A percentile compares a stretch with the other conserved stretches of the same genome.
Evolutionary conservation across 2,329 filamentous ascomycete genomes (phyloP).

Genomic region (Colletotrichum sp.): DNA sequence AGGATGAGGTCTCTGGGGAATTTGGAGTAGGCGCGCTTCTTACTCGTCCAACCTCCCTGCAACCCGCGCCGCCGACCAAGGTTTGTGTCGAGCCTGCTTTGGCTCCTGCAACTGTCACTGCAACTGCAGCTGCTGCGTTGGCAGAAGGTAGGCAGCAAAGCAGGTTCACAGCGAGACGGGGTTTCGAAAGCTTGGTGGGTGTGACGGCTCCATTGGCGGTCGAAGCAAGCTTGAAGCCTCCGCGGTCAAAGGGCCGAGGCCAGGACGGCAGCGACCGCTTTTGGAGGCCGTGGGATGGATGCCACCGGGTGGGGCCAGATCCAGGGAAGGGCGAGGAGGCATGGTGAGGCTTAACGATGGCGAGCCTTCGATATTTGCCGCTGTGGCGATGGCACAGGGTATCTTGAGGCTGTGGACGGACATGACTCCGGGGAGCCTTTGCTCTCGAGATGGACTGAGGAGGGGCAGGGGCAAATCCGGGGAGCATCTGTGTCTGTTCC

Average conservation of each 20-base stretch:
- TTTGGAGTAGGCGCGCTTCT: slow-evolving; percentile 12
- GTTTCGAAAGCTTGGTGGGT: slow-evolving; percentile 8
- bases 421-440: not conserved
- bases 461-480: not conserved
- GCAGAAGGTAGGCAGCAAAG: not conserved
- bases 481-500: not conserved
- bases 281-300: not conserved
- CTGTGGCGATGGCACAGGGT: not conserved
- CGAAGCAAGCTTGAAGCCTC: not conserved
- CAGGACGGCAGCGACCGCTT: not conserved
- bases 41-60: slow-evolving; percentile 22
- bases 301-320: not conserved
- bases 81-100: not conserved
- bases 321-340: not conserved
- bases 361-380: not conserved
- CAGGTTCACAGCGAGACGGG: not conserved
- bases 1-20: not conserved
- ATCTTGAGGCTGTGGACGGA: not conserved
- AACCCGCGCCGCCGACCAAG: not conserved
- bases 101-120: not conserved
- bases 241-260: not conserved
- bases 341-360: not conserved
- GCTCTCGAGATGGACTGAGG: not conserved
- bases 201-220: slow-evolving; percentile 5
- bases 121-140: slow-evolving; percentile 11